A percentile compares a stretch with the other conserved stretches of the same genome.
These are phyloP conservation scores for Ehretia macrophylla DNA, from an alignment of 257 asterid genomes.

Conservation along the genomic window DNA sequence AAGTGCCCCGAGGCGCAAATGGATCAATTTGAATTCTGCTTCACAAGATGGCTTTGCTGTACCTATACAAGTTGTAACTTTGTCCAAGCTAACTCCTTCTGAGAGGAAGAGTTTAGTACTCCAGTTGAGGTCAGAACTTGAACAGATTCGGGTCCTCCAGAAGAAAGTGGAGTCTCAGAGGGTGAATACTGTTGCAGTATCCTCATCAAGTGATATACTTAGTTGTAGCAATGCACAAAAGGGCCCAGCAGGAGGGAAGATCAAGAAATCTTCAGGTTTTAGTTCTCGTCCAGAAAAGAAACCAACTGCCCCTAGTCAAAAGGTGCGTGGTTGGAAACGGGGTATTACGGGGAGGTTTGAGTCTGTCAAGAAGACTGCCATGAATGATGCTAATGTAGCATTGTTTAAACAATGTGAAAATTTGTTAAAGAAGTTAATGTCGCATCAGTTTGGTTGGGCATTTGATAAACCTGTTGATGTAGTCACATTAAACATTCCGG, in stretches of 20 bases:
- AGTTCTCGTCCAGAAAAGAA: constrained; percentile 36
- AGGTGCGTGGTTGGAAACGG: constrained; percentile 48
- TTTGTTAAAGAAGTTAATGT: constrained; percentile 66
- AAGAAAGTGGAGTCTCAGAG: constrained; percentile 42
- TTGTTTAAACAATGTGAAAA: constrained; percentile 60
- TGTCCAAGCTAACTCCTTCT: constrained; percentile 48
- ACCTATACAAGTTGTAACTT: constrained; percentile 52
- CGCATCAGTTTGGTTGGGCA: constrained; percentile 52
- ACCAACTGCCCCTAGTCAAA: constrained; percentile 10
- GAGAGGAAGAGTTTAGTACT: constrained; percentile 56
- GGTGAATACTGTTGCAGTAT: constrained; percentile 37
- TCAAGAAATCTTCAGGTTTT: constrained; percentile 35
- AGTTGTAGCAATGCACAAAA: constrained; percentile 40
- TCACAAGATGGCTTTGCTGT: constrained; percentile 67
- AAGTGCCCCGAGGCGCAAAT: constrained; percentile 52
- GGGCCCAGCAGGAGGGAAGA: constrained; percentile 29
- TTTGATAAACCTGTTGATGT: constrained; percentile 76
- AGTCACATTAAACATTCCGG: constrained; percentile 63
- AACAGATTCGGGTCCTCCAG: constrained; percentile 47
- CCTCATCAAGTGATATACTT: constrained; percentile 50
- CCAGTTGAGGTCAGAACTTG: constrained; percentile 71
- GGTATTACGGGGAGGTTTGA: constrained; percentile 61
- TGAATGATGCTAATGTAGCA: constrained; percentile 27
- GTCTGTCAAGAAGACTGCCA: constrained; percentile 26
- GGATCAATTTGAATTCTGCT: constrained; percentile 67